Percentiles rank a stretch among this genome's conserved stretches.
These are phyloP conservation scores for Urostyla sp. DNA, from an alignment of 73 alveolate genomes.

Conservation along the genomic window DNA sequence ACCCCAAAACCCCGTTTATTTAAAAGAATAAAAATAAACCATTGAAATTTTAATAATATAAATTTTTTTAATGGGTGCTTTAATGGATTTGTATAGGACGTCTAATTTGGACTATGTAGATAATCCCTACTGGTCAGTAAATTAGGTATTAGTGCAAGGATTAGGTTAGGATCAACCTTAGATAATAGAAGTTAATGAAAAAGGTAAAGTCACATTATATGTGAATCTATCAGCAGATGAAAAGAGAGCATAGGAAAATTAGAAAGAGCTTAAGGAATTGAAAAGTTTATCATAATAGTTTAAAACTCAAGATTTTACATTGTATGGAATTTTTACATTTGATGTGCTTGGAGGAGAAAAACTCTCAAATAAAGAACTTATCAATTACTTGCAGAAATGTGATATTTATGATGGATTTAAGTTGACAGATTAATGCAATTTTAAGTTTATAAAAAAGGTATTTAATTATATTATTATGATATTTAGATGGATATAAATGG, in stretches of 20 bases:
- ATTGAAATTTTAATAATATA: background rate
- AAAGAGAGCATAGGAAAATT: background rate
- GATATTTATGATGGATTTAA: slow-evolving; percentile 13
- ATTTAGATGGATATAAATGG: slow-evolving; percentile 43
- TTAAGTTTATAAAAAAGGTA: slow-evolving; percentile 22
- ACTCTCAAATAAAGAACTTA: slow-evolving; percentile 8
- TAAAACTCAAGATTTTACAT: slow-evolving; percentile 10
- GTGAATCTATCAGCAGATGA: slow-evolving; percentile 35
- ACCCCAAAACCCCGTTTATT: too few species aligned
- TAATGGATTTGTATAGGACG: background rate
- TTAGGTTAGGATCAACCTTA: background rate
- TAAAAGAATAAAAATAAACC: slow-evolving; percentile 34
- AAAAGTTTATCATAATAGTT: background rate
- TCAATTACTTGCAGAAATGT: background rate
- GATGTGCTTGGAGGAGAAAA: slow-evolving; percentile 41
- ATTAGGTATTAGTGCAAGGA: slow-evolving; percentile 5
- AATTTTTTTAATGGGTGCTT: slow-evolving; percentile 37
- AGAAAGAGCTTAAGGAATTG: slow-evolving; percentile 1
- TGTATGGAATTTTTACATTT: slow-evolving; percentile 16
- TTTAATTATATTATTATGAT: background rate
- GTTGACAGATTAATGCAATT: background rate
- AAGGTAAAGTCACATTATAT: slow-evolving; percentile 26
- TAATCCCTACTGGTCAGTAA: slow-evolving; percentile 44
- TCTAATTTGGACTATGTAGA: slow-evolving; percentile 57
- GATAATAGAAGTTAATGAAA: slow-evolving; percentile 4